phyloP scores from a whole-genome alignment of 73 alveolate species.

The Diophrys appendiculata region DNA sequence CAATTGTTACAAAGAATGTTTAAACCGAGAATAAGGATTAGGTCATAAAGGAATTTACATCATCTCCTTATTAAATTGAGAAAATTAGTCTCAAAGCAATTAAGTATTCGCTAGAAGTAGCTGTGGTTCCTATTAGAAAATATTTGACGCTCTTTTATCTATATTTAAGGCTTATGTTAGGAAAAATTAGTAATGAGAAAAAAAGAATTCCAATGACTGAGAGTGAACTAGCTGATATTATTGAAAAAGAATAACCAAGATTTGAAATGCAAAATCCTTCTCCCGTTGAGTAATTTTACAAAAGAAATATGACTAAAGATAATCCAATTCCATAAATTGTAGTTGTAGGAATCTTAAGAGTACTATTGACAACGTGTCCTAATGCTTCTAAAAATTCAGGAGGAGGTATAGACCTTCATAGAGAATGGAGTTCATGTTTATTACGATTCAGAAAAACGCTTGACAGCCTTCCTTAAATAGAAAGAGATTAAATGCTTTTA shows the following conservation, averaged over 20 bases:
- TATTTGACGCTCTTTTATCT: conserved; percentile 53
- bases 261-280: conserved; percentile 35
- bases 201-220: neutral
- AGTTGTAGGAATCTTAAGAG: conserved; percentile 69
- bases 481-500: conserved; percentile 26
- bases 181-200: conserved; percentile 6
- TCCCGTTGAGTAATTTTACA: conserved; percentile 60
- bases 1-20: neutral
- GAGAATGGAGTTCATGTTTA: conserved; percentile 65
- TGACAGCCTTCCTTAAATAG: too few relatives aligned
- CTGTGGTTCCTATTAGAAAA: conserved; percentile 66
- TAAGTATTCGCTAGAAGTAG: conserved; percentile 54
- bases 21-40: neutral
- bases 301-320: conserved; percentile 58
- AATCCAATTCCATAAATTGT: conserved; percentile 65
- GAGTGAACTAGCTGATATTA: neutral
- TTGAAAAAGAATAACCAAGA: conserved; percentile 53
- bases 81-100: conserved; percentile 52
- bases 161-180: conserved; percentile 29
- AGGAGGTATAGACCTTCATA: conserved; percentile 72
- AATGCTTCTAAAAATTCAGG: conserved; percentile 58
- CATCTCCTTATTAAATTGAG: conserved; percentile 18
- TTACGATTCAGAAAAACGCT: too few relatives aligned
- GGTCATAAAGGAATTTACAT: conserved; percentile 20
- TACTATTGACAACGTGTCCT: conserved; percentile 67